Evolutionary conservation across 768 basidiomycete genomes (phyloP), one percentile per base, ranked within the genome.

Genomic region (Postia placenta): DNA sequence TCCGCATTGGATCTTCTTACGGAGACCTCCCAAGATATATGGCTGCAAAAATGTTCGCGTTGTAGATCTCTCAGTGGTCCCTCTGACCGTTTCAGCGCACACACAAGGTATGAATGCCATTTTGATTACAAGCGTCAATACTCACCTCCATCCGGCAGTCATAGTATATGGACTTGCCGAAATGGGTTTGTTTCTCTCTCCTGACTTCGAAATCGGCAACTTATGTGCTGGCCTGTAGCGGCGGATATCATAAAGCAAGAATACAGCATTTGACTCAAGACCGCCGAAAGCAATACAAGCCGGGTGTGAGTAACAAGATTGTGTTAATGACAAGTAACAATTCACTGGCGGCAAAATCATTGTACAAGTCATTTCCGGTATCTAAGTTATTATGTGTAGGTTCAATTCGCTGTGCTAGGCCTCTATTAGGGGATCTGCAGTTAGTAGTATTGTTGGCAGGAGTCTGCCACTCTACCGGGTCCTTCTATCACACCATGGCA

Each of bases 41-140:
- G 74, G 74, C 12, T 74, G 73, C 1, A 56, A 50, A 15, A 78
- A 78, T 50, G 38, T 78, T 20, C 72, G 76, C 9, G 73, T 79
- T 19, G 73, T 65, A 11, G 76, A 78, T 53, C 42, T 67, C 2
- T 74, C 73, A 2, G 57, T 77, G 37, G 33, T 74, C 12, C 74
- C 75, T 1, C 47, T 74, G 17, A 64, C 67, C 3, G 52, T 70
- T 39, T 67, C 69, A 4, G 65, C 66, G 20, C 73, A 73, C 51
- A 67, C 69, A 12, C 59, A 63, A 43, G 38, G 47, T 48, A 41
- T 14, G 62, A 57, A 24, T 33, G 33, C 6, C 12, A 9, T 38
- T 28, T 12, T 14, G 20, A 9, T 17, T n/a, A 6, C 4, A 24
- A 4, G 52, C n/a, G 20, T n/a, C 25, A 2, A 11, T 20, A 36